Base-by-base conservation (phyloP, 441 rosid genomes). In the Corymbia calophylla region DNA sequence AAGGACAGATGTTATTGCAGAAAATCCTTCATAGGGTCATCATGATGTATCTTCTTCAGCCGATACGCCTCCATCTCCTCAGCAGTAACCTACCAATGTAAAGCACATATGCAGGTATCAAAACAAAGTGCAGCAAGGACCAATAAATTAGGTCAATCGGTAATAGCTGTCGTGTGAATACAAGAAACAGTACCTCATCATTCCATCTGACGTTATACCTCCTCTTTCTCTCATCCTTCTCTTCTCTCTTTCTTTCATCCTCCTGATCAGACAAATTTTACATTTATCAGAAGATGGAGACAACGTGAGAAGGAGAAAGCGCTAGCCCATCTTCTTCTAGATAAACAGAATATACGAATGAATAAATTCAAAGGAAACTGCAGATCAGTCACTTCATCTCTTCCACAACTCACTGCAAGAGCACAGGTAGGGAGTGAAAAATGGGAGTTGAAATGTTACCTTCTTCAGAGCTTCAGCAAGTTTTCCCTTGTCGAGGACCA, bases 51-150 rank as follows among this genome's bases (percentile, higher is more conserved):
- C 88, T 54, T 96, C 94, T 94, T 95, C 99, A 97, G 95, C 91
- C 97, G 91, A 88, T 95, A 98, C n/a, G 99, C 99, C 91, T 98
- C 98, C 99, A 96, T 98, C 39, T 96, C 97, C 92, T 96, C 99
- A 1, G 94, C 92, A 18, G 99, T 98, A 53, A 96, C 97, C 98
- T 97, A 91, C 47, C 88, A 87, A 73, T 49, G 77, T 32, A 35
- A 35, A 68, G 44, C 39, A 29, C 32, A 53, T 31, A 53, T 23
- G 48, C 32, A 21, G 27, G n/a, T 32, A 54, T 77, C 15, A 48
- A 18, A 64, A 31, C 77, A 66, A 17, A 64, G 39, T 17, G 77
- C 77, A 31, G 77, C 17, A 11, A 44, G 70, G 32, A 14, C 60
- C 87, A 31, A 25, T 19, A 47, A 8, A 35, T 77, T 35, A 16